Percentiles rank a stretch among this genome's conserved stretches.
These are phyloP conservation scores for Berkeleyomyces basicola DNA, from an alignment of 2,329 filamentous ascomycete genomes.

Conservation along the genomic window DNA sequence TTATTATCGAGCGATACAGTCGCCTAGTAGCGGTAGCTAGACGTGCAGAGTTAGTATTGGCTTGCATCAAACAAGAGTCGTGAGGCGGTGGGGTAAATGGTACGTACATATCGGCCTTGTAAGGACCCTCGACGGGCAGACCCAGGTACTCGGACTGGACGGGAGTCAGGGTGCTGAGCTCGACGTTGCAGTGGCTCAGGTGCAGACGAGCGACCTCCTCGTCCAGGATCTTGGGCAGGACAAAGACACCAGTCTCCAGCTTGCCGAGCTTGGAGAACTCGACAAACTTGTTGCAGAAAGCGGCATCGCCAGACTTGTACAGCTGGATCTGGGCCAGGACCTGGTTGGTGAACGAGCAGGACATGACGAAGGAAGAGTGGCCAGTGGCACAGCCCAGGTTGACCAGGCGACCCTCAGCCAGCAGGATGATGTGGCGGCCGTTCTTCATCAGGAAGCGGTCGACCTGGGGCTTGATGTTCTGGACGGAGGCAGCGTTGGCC, in stretches of 20 bases:
- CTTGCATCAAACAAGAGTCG: not conserved
- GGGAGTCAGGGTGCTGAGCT: conserved; percentile 70
- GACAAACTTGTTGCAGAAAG: conserved; percentile 82
- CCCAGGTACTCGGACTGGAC: conserved; percentile 93
- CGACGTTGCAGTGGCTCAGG: conserved; percentile 81
- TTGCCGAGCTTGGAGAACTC: conserved; percentile 90
- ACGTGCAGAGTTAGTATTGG: conserved; percentile 14
- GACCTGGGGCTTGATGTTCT: conserved; percentile 99
- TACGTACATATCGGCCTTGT: conserved; percentile 82
- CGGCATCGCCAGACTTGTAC: conserved; percentile 79
- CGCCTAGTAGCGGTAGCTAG: conserved; percentile 30
- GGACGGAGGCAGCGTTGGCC: conserved; percentile 79
- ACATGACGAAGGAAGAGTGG: conserved; percentile 99
- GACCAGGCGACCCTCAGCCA: conserved; percentile 96
- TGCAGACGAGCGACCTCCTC: conserved; percentile 96
- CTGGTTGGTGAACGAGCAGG: conserved; percentile 99
- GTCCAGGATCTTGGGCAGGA: conserved; percentile 95
- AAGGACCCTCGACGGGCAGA: conserved; percentile 72
- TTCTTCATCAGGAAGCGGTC: conserved; percentile 91
- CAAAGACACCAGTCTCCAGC: conserved; percentile 85
- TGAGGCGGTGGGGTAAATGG: not conserved
- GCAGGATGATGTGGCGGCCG: conserved; percentile 94
- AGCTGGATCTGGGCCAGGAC: conserved; percentile 98
- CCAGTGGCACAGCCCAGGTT: conserved; percentile 98
- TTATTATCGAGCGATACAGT: conserved; percentile 14